These are phyloP conservation scores for Rhizopus arrhizus DNA, from an alignment of 371 early-diverging fungal species.

Conservation along the genomic window DNA sequence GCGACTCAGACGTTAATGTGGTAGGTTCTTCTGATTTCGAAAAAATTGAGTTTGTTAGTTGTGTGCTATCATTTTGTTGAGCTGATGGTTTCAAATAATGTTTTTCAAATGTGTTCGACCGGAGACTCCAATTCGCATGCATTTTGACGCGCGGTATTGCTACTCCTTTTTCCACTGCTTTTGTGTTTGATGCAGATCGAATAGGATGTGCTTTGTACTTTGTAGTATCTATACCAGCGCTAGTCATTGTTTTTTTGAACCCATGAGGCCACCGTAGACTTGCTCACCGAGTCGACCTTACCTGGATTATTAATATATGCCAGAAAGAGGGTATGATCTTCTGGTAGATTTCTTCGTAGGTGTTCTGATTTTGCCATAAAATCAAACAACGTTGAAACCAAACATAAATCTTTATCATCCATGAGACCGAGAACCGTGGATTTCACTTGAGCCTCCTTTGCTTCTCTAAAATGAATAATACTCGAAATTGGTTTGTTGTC, in stretches of 20 bases:
- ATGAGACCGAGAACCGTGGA: background rate
- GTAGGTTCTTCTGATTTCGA: conserved; percentile 4
- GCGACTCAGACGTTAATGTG: conserved; percentile 5
- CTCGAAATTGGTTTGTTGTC: background rate
- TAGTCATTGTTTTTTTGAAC: conserved; percentile 2
- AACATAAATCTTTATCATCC: conserved; percentile 4
- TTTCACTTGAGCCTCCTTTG: conserved; percentile 15
- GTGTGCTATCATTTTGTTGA: background rate
- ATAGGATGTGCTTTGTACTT: conserved; percentile 8
- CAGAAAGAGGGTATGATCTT: conserved; percentile 18
- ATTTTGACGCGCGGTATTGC: background rate
- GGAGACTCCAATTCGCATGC: conserved; percentile 13
- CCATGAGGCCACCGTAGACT: conserved; percentile 8
- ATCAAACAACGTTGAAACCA: background rate
- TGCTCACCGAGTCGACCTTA: background rate
- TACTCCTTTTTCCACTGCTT: conserved; percentile 8
- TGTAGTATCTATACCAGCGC: conserved; percentile 8
- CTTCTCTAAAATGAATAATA: background rate
- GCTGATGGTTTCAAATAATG: conserved; percentile 12
- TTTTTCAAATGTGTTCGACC: conserved; percentile 13
- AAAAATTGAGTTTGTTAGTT: conserved; percentile 11
- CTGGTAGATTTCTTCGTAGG: background rate
- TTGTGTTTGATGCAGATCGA: conserved; percentile 14
- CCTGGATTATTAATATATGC: conserved; percentile 6
- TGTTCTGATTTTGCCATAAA: background rate